Evolutionary conservation across 2,329 filamentous ascomycete species (phyloP).

Genomic region (Madurella mycetomatis): DNA sequence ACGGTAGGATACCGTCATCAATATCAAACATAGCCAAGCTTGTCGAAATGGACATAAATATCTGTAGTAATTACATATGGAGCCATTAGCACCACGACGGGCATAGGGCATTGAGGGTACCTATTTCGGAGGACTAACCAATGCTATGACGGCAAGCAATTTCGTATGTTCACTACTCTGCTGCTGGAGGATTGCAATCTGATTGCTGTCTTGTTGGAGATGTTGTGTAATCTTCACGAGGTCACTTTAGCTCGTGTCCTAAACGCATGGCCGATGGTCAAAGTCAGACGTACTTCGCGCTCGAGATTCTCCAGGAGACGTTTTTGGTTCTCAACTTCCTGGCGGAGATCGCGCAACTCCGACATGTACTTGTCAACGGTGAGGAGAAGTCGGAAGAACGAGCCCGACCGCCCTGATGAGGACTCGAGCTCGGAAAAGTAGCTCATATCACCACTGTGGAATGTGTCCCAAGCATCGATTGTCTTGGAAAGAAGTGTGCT

Average conservation of each 20-base stretch:
- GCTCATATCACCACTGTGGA: neutral
- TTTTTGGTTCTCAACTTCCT: neutral
- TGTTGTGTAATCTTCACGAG: neutral
- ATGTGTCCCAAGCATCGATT: neutral
- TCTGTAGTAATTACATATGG: neutral
- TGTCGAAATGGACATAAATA: neutral
- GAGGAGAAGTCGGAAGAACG: neutral
- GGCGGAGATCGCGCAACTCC: neutral
- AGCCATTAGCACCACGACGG: neutral
- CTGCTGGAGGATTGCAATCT: neutral
- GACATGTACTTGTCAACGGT: neutral
- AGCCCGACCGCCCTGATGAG: neutral
- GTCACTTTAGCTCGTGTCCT: neutral
- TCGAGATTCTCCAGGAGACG: neutral
- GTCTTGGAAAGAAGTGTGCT: neutral
- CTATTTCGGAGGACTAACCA: neutral
- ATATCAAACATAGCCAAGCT: neutral
- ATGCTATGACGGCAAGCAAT: neutral
- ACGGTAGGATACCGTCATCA: neutral
- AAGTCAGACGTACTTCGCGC: neutral
- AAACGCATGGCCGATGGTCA: neutral
- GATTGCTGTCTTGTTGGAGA: neutral
- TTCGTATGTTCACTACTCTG: neutral
- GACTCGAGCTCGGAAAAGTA: neutral
- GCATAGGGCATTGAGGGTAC: neutral